Base-by-base conservation (phyloP, 257 asterid species). In the Capsicum chinense region DNA sequence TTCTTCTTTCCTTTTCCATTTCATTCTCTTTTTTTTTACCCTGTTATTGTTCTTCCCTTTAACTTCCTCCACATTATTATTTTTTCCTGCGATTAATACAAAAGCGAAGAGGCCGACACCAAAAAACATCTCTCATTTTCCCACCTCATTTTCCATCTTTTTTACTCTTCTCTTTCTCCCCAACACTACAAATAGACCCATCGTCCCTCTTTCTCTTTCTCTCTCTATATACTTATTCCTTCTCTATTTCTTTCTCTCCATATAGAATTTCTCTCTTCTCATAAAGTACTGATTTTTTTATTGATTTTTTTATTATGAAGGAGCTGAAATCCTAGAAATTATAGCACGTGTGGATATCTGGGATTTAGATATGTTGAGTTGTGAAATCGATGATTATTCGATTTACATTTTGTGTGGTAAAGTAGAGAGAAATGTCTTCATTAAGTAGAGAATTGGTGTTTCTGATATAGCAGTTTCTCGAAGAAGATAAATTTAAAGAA, bases 361-460 rank as follows among this genome's bases (percentile, higher is more conserved):
- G 84, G 93, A 92, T 85, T 87, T 92, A 91, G 97, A 94, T 95
- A 97, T 90, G 76, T 68, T 2, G 7, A 68, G 52, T 68, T 68
- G 26, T 68, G 52, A 13, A 68, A 68, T 68, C 26, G 76, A 21
- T 6, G 52, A 37, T 67, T 67, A 86, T 90, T 89, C 79, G 92
- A 90, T 84, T 87, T 79, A 86, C 47, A 59, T 11, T 1, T 68
- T 68, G 14, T 35, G 10, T 6, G 6, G n/a, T 2, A 11, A 33
- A n/a, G 6, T 66, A 47, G 48, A 66, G 35, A 67, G 47, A 85
- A 89, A 94, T 95, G 99, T 91, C 99, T 89, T 93, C 97, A 56
- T 92, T 95, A 56, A 94, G 98, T 92, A 94, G 98, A 82, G 99
- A 95, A 91, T 91, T 95, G 92, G 98, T 95, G 79, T 94, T 95